A percentile compares a stretch with the other conserved stretches of the same genome.
Conservation (phyloP, 495 filamentous ascomycete species). For the Chaetomidium leptoderma region DNA sequence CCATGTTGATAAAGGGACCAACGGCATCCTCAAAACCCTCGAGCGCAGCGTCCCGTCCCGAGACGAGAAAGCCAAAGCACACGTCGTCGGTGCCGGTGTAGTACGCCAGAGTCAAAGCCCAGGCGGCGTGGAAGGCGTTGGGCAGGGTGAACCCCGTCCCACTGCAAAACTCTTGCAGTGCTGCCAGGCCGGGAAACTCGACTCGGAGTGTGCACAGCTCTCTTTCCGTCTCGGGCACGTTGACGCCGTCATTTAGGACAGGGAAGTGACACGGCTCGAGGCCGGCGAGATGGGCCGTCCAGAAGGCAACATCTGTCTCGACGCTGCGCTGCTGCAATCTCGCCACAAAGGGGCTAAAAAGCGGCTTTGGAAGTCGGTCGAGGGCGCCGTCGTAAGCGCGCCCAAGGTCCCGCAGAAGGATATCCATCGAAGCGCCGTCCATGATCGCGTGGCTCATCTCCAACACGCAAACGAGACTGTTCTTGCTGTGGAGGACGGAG, state of each 20-base stretch:
- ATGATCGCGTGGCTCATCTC: slow-evolving; percentile 62
- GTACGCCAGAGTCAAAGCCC: slow-evolving; percentile 41
- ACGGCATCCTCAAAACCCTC: slow-evolving; percentile 44
- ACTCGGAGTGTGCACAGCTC: slow-evolving; percentile 19
- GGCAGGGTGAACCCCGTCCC: slow-evolving; percentile 25
- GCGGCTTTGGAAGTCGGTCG: slow-evolving; percentile 4
- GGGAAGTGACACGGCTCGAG: slow-evolving; percentile 28
- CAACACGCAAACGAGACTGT: slow-evolving; percentile 45
- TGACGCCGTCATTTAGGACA: slow-evolving; percentile 16
- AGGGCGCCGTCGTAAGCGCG: slow-evolving; percentile 14
- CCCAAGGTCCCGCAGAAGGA: slow-evolving; percentile 25
- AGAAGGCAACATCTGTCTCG: slow-evolving; percentile 38
- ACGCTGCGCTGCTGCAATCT: slow-evolving; percentile 48
- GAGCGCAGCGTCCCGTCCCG: slow-evolving; percentile 43
- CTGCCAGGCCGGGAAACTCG: slow-evolving; percentile 5
- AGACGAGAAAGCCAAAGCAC: slow-evolving; percentile 41
- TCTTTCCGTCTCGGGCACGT: background rate
- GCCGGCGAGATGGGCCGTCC: slow-evolving; percentile 25
- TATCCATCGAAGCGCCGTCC: slow-evolving; percentile 56
- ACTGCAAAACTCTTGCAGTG: slow-evolving; percentile 19
- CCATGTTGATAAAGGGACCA: slow-evolving; percentile 54
- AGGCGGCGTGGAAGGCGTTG: slow-evolving; percentile 36
- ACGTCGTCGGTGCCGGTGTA: slow-evolving; percentile 40
- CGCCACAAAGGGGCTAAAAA: slow-evolving; percentile 46
- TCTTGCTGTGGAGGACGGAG: slow-evolving; percentile 42